Evolutionary conservation across 2,329 filamentous ascomycete species (phyloP).

Genomic region (Diaporthe sp.): DNA sequence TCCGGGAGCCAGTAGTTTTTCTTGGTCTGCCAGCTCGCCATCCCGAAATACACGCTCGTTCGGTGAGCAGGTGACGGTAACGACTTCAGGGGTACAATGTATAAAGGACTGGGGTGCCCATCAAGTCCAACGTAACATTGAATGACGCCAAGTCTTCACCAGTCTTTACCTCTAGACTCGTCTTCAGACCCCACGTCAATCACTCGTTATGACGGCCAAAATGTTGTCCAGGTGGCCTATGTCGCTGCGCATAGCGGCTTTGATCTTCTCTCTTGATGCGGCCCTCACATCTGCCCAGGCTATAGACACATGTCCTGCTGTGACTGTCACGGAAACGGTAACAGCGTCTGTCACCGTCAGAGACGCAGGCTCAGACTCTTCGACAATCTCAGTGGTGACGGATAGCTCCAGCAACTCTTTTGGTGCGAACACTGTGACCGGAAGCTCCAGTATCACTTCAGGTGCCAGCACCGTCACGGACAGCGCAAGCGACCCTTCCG

Average conservation of each 20-base stretch:
- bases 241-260: neutral
- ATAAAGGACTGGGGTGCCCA: neutral
- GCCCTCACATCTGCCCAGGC: neutral
- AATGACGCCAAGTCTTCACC: neutral
- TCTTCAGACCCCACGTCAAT: neutral
- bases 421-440: no score
- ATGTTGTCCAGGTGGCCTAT: neutral
- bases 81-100: neutral
- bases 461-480: neutral
- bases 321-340: neutral
- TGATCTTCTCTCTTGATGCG: neutral
- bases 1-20: slow-evolving; percentile 12
- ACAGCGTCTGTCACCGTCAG: neutral
- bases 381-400: neutral
- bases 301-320: neutral
- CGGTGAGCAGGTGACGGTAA: neutral
- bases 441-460: neutral
- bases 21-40: neutral
- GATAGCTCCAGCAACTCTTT: neutral
- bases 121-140: neutral
- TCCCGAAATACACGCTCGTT: neutral
- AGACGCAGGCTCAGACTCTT: neutral
- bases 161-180: neutral
- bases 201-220: neutral
- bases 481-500: neutral